Base-by-base conservation (phyloP, 495 filamentous ascomycete genomes). In the Mycothermus thermophilus region DNA sequence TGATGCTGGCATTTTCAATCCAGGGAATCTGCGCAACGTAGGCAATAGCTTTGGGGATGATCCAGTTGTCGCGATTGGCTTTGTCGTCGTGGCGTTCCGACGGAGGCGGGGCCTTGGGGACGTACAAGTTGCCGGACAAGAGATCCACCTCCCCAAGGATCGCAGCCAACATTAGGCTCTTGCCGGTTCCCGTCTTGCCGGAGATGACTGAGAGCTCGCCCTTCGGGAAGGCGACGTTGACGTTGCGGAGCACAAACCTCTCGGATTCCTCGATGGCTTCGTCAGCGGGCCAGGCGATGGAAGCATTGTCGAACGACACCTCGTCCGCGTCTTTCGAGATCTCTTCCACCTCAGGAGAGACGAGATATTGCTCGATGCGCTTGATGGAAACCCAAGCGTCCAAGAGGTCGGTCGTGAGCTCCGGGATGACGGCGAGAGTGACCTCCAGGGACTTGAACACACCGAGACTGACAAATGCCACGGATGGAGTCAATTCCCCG, bases 1-100 rank as follows among this genome's bases (percentile, higher is more conserved):
- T 74, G 43, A 90, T 75, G 5, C 68, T 80, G 0, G 79, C 79
- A 43, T 87, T 87, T 42, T 87, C 82, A 38, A 90, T 84, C 82
- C 82, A 90, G 0, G 82, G 82, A 12, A 78, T 82, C 51, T 90
- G 83, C 5, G 79, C 74, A 18, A 90, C 80, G 49, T 77, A 90
- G 1, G 81, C 81, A 30, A 84, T 71, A 1, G 72, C 63, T 1
- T 64, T 63, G 11, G 77, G 71, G 14, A 83, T 64, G 32, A 81
- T 73, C 80, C 80, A 86, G 34, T 83, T 74, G 27, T 62, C 67
- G 29, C 54, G 67, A 19, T 69, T 77, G 1, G 77, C 79, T 42
- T 66, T 68, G 33, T 50, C 32, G 39, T 77, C 72, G 37, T 66
- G 60, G 12, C 72, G 59, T 5, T 74, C 58, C 8, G 54, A 37